Conservation (phyloP, 805 yeast species). For the Cephaloascus fragrans region DNA sequence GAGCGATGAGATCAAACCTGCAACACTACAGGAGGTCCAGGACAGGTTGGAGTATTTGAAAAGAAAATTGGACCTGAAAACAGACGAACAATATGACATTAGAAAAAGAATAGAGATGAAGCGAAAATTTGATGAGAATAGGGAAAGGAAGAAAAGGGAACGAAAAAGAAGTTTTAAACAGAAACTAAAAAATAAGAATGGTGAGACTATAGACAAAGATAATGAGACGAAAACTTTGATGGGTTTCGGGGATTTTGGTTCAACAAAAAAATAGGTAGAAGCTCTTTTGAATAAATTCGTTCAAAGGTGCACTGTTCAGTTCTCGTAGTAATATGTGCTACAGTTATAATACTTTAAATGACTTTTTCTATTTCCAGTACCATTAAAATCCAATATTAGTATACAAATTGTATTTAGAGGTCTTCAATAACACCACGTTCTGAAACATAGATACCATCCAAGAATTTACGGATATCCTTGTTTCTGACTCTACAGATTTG, state of each 20-base stretch:
- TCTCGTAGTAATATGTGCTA: no score
- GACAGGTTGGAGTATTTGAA: constrained; percentile 24
- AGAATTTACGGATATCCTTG: constrained; percentile 99
- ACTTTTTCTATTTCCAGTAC: no score
- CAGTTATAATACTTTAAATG: no score
- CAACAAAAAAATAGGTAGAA: constrained; percentile 35
- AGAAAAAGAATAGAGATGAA: constrained; percentile 29
- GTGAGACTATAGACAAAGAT: constrained; percentile 6
- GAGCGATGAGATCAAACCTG: constrained; percentile 13
- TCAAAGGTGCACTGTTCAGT: no score
- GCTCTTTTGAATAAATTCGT: no score
- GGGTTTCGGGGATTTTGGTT: constrained; percentile 54
- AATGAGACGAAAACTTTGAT: constrained; percentile 27
- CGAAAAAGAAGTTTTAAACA: constrained; percentile 12
- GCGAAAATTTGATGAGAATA: constrained; percentile 24
- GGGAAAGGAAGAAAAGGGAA: constrained; percentile 15
- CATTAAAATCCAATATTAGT: no score
- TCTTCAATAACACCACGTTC: constrained; percentile 80
- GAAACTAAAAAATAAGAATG: constrained; percentile 7
- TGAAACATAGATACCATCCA: constrained; percentile 99
- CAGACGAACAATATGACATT: constrained; percentile 17
- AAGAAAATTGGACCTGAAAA: constrained; percentile 13
- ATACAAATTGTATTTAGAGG: no score
- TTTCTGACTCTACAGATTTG: constrained; percentile 97
- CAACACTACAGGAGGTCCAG: constrained; percentile 40